Conservation (phyloP, 2,329 filamentous ascomycete genomes). For the Aspergillus quadricinctus region DNA sequence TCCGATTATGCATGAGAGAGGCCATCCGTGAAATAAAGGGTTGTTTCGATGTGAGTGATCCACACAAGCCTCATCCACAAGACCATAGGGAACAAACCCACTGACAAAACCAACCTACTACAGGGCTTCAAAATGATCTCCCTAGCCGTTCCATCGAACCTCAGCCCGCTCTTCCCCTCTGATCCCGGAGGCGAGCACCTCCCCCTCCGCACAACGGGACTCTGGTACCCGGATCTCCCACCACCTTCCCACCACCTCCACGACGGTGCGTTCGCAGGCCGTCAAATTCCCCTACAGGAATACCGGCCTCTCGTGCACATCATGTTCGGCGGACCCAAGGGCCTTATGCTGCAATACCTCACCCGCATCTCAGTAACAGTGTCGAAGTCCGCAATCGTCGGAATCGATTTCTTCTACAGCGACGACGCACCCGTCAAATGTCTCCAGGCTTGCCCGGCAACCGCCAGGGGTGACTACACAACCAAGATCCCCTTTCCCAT, state of each 20-base stretch:
- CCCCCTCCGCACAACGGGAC: constrained; percentile 11
- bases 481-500: constrained; percentile 14
- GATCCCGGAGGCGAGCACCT: constrained; percentile 6
- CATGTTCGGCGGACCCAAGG: constrained; percentile 17
- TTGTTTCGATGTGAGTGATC: constrained; percentile 14
- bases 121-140: constrained; percentile 18
- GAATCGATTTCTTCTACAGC: constrained; percentile 15
- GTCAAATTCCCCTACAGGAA: constrained; percentile 5
- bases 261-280: constrained; percentile 7
- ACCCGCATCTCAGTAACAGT: constrained; percentile 16
- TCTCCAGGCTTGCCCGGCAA: constrained; percentile 7
- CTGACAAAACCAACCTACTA: too few relatives aligned
- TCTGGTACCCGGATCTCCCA: constrained; percentile 19
- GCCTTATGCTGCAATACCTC: constrained; percentile 14
- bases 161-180: constrained; percentile 7
- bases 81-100: too few relatives aligned
- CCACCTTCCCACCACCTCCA: constrained; percentile 9
- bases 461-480: constrained; percentile 2
- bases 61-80: too few relatives aligned
- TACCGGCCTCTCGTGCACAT: constrained; percentile 14
- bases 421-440: constrained; percentile 3
- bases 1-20: constrained; percentile 14
- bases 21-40: constrained; percentile 14
- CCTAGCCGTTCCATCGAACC: constrained; percentile 12
- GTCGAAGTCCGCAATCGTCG: constrained; percentile 8